Evolutionary conservation across 1,284 basidiomycete genomes (phyloP), one percentile per base, ranked within the genome.

Genomic region (Pascua guehoae): DNA sequence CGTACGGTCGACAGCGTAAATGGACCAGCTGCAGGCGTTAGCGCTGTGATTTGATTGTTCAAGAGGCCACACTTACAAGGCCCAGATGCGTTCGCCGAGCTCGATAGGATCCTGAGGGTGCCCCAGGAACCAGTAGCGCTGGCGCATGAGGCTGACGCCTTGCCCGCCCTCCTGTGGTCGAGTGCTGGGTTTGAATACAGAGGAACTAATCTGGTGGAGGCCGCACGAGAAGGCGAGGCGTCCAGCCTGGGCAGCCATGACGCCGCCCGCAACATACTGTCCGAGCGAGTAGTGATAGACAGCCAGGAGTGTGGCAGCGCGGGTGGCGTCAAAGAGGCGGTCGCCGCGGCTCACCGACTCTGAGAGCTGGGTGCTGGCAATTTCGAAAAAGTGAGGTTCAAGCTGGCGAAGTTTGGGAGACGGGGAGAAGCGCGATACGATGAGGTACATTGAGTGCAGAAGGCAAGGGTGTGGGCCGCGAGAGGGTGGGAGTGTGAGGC

Each of bases 391-490:
- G 54, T 70, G 68, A 2, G 58, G 42, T 47, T 75, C 71, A 14
- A 75, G 62, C 9, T 59, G 41, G 5, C 65, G 56, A 38, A 75
- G 70, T 2, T 66, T 50, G 2, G 58, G 58, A 8, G 66, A 65
- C 2, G 66, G 53, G 17, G 73, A 71, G 36, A 67, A 60, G 41
- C 62, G 55, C 0, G 69, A 66, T 0, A 68, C 69, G 12, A 72
- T 45, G 14, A 69, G 64, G 51, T 74, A 74, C 69, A 74, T 74
- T 1, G 72, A 59, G 60, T 74, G 68, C 2, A 73, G 57, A 0
- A 74, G 63, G 48, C 70, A 73, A 1, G 69, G 71, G 46, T 74
- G 72, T 0, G 72, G 72, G 11, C 71, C 65, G 43, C 68, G 68
- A 8, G 64, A 48, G 2, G 62, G 54, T 1, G 71, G 69, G 1